Percentiles rank a stretch among this genome's conserved stretches.
Evolutionary conservation across 78 protist genomes (phyloP).

Genomic region (Tieghemostelium lacteum): DNA sequence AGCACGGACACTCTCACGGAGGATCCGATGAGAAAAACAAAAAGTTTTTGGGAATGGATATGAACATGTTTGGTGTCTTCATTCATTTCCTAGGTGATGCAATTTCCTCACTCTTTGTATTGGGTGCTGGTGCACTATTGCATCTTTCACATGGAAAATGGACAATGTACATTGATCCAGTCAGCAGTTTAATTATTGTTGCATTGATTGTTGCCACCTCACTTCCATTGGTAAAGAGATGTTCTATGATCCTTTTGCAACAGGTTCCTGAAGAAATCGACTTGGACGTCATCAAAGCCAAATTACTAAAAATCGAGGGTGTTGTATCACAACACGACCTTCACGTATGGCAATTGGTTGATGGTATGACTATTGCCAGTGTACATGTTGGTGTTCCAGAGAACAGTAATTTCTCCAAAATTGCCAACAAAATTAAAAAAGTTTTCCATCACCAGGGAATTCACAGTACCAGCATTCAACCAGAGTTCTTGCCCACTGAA

Average conservation of each 20-base stretch:
- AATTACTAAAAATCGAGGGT: conserved; percentile 57
- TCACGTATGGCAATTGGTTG: conserved; percentile 91
- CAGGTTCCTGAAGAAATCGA: conserved; percentile 74
- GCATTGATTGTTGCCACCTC: conserved; percentile 64
- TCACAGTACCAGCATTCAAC: conserved; percentile 83
- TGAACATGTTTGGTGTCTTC: conserved; percentile 87
- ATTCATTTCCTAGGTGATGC: conserved; percentile 92
- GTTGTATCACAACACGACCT: conserved; percentile 82
- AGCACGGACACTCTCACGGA: conserved; percentile 70
- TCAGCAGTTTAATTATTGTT: conserved; percentile 77
- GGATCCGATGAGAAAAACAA: background rate
- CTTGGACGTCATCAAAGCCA: conserved; percentile 11
- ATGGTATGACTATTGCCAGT: conserved; percentile 70
- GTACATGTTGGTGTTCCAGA: conserved; percentile 59
- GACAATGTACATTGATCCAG: conserved; percentile 87
- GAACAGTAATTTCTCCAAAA: background rate
- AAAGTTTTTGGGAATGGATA: conserved; percentile 53
- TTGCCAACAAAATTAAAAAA: conserved; percentile 24
- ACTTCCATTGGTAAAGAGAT: conserved; percentile 75
- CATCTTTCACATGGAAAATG: conserved; percentile 31
- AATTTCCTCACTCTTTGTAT: conserved; percentile 87
- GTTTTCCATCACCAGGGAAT: conserved; percentile 81
- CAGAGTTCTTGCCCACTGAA: conserved; percentile 71
- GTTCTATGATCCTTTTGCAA: conserved; percentile 81
- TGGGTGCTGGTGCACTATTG: conserved; percentile 80